A percentile compares a stretch with the other conserved stretches of the same genome.
These are phyloP conservation scores for Hanseniaspora vineae DNA, from an alignment of 805 yeast species.

Conservation along the genomic window DNA sequence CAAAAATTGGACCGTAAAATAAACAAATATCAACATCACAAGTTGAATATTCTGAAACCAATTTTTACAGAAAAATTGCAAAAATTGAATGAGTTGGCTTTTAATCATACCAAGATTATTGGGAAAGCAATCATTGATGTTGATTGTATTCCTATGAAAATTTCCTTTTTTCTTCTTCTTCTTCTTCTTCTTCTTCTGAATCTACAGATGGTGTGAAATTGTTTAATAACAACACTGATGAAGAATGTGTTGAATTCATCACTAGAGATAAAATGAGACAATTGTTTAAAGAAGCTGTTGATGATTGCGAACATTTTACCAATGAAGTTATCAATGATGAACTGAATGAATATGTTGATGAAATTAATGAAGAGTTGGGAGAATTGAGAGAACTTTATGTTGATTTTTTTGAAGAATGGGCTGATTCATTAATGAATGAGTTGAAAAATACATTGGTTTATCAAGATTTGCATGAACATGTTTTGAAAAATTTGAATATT, in stretches of 20 bases:
- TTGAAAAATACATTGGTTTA: slow-evolving; percentile 47
- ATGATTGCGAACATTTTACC: background rate
- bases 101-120: background rate
- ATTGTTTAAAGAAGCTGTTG: slow-evolving; percentile 1
- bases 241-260: slow-evolving; percentile 3
- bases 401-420: slow-evolving; percentile 63
- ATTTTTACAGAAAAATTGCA: slow-evolving; percentile 1
- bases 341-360: slow-evolving; percentile 20
- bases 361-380: slow-evolving; percentile 25
- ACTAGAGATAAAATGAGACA: slow-evolving; percentile 4
- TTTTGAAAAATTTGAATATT: background rate
- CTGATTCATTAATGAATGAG: slow-evolving; percentile 51
- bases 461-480: slow-evolving; percentile 1
- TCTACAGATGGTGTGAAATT: background rate
- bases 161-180: no score
- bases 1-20: background rate
- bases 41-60: background rate
- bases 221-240: background rate
- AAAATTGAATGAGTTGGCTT: slow-evolving; percentile 2
- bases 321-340: slow-evolving; percentile 20
- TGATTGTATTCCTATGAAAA: slow-evolving; percentile 1
- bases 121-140: slow-evolving; percentile 3
- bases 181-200: no score
- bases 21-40: background rate
- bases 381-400: slow-evolving; percentile 33